phyloP scores from a whole-genome alignment of 2,329 filamentous ascomycete species.

The Leptodontidium sp. region DNA sequence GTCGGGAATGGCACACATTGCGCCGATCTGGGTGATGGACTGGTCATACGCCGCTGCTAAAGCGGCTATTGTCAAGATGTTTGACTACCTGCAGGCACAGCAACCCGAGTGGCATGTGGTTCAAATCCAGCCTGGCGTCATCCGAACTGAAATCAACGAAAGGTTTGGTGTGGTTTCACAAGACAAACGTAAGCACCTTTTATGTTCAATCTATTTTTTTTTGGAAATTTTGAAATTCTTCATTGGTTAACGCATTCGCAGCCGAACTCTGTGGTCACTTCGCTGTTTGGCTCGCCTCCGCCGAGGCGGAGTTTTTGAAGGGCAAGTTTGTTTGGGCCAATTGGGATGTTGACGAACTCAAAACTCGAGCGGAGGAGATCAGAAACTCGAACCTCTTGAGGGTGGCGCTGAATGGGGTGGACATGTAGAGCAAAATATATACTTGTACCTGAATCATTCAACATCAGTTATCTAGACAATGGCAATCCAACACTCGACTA shows the following conservation, averaged over 20 bases:
- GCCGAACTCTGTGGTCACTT: slow-evolving; percentile 39
- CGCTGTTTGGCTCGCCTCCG: slow-evolving; percentile 38
- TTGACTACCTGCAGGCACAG: slow-evolving; percentile 43
- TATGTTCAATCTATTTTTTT: slow-evolving; percentile 1
- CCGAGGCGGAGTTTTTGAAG: slow-evolving; percentile 56
- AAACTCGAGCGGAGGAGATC: slow-evolving; percentile 37
- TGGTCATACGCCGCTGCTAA: slow-evolving; percentile 45
- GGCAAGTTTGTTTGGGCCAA: slow-evolving; percentile 57
- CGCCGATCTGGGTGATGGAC: slow-evolving; percentile 36
- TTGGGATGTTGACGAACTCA: slow-evolving; percentile 61
- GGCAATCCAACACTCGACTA: too few relatives aligned
- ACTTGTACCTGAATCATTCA: neutral
- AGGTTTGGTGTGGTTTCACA: slow-evolving; percentile 36
- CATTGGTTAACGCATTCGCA: slow-evolving; percentile 32
- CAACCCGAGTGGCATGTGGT: slow-evolving; percentile 46
- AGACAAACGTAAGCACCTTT: slow-evolving; percentile 43
- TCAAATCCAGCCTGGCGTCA: slow-evolving; percentile 47
- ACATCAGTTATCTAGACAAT: too few relatives aligned
- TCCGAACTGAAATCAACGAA: slow-evolving; percentile 43
- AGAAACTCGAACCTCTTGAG: neutral
- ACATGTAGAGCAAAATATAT: neutral
- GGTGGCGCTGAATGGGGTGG: neutral
- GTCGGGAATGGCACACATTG: slow-evolving; percentile 48
- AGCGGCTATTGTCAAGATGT: slow-evolving; percentile 45
- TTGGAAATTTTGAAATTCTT: neutral